Evolutionary conservation across 345 rosid genomes (phyloP), one percentile per base, ranked within the genome.

Genomic region (Mangifera indica): DNA sequence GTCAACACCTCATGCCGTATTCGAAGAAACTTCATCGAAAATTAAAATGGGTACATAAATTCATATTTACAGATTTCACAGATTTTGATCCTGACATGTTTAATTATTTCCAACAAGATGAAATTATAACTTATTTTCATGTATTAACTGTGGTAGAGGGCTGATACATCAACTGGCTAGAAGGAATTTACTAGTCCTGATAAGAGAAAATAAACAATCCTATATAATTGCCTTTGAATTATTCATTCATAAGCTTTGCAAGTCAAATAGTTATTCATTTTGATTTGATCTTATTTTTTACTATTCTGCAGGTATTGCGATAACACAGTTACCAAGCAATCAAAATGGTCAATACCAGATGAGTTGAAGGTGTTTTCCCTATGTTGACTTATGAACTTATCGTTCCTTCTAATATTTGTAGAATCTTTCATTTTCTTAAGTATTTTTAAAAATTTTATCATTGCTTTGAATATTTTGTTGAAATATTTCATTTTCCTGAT

Each of bases 91-190:
- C n/a, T n/a, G n/a, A n/a, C n/a, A n/a, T n/a, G n/a, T n/a, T n/a
- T n/a, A n/a, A n/a, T n/a, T n/a, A n/a, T n/a, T n/a, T n/a, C n/a
- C n/a, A n/a, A n/a, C n/a, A n/a, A 57, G 48, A 59, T 65, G 4
- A 14, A 21, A 26, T 60, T 51, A 62, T 22, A 34, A 49, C 70
- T 70, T 20, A 70, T 65, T 55, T 63, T 25, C 66, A 70, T 69
- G 58, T 79, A 65, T 42, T 60, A 59, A 70, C 63, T 73, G 58
- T 80, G 75, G 69, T 96, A 95, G 99, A 84, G 91, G 75, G 97
- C 90, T 69, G 99, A 95, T 87, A 96, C 97, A 54, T 74, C 87
- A 68, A 92, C 98, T 44, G 87, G 91, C 83, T 95, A 98, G 99
- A 92, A 88, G 86, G 99, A 95, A 83, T 86, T 82, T 79, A 77